Conservation (phyloP, 192 early-diverging fungal species). For the Powellomyces hirtus region DNA sequence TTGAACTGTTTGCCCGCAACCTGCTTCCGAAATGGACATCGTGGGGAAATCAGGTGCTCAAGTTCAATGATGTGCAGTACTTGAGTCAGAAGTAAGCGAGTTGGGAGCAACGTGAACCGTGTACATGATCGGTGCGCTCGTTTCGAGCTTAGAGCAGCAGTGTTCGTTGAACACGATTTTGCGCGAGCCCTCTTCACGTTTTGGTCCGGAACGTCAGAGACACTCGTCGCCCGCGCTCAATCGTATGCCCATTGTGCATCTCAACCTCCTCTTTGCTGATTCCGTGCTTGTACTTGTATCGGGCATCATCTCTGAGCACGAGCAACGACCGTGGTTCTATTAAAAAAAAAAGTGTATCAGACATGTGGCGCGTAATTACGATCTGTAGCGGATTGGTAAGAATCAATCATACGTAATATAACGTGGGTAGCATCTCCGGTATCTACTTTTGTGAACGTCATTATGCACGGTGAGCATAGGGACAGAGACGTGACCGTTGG, state of each 20-base stretch:
- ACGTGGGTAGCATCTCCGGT: background rate
- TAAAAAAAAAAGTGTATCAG: background rate
- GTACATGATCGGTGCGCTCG: too few species aligned
- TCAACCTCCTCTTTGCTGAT: constrained; percentile 66
- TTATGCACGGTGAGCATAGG: constrained; percentile 61
- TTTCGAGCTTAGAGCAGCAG: too few species aligned
- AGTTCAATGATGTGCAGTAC: constrained; percentile 48
- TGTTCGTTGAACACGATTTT: too few species aligned
- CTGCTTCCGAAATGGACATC: constrained; percentile 52
- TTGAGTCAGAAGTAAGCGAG: too few species aligned
- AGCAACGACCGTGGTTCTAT: constrained; percentile 60
- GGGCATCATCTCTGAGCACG: constrained; percentile 49
- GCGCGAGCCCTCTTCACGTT: too few species aligned
- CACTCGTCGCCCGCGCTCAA: constrained; percentile 60
- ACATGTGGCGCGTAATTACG: background rate
- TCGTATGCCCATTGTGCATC: constrained; percentile 29
- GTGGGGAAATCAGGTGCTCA: constrained; percentile 72
- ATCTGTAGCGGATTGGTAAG: background rate
- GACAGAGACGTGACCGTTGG: constrained; percentile 59
- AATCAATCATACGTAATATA: background rate
- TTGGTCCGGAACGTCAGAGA: constrained; percentile 58
- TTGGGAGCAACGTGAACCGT: too few species aligned
- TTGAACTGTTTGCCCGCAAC: constrained; percentile 70
- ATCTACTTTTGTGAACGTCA: constrained; percentile 52
- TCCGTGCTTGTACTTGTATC: constrained; percentile 62